Conservation (phyloP, 1,284 basidiomycete species). For the Quambalaria eucalypti region DNA sequence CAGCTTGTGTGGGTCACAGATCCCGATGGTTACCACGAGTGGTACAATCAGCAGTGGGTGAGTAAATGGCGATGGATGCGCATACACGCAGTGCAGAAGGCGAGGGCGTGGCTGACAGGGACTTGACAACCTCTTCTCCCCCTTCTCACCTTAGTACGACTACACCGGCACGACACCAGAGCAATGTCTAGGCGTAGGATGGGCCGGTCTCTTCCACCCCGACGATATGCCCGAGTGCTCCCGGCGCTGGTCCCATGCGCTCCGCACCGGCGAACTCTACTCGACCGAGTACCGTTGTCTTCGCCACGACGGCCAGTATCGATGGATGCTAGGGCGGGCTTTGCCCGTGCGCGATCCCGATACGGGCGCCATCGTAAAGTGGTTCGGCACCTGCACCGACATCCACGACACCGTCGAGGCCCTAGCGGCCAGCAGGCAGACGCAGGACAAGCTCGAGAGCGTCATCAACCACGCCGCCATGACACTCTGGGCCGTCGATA, state of each 20-base stretch:
- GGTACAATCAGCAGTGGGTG: constrained; percentile 19
- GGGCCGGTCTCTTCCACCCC: constrained; percentile 44
- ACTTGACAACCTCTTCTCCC: background rate
- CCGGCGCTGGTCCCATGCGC: constrained; percentile 40
- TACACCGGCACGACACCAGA: constrained; percentile 42
- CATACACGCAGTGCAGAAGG: background rate
- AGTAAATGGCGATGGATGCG: background rate
- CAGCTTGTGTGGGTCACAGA: constrained; percentile 46
- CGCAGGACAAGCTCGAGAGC: constrained; percentile 34
- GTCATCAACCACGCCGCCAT: constrained; percentile 42
- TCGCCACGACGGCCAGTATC: constrained; percentile 35
- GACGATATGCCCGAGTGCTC: constrained; percentile 44
- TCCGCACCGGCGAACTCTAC: constrained; percentile 47
- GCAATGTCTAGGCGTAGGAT: constrained; percentile 38
- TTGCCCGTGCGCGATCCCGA: constrained; percentile 31
- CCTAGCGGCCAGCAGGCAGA: constrained; percentile 29
- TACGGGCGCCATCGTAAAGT: constrained; percentile 35
- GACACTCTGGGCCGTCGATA: constrained; percentile 39
- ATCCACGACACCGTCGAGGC: constrained; percentile 40
- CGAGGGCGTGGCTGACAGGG: background rate
- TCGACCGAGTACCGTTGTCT: constrained; percentile 43
- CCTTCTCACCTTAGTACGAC: constrained; percentile 30
- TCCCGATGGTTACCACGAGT: constrained; percentile 40
- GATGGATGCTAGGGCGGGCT: constrained; percentile 44
- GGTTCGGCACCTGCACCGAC: constrained; percentile 46